Conservation (phyloP, 78 protist genomes). For the Dictyostelium discoideum region dicty_2.7 NC_007090.3:4396001-4396500, state of each 20-base stretch:
- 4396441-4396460: not conserved
- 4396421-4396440: not conserved
- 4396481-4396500: not conserved
- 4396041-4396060: not conserved
- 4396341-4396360: constrained; percentile 18
- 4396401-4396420: not conserved
- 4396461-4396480: not conserved
- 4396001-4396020: not conserved
- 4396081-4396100: constrained; percentile 64
- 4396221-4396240: not conserved
- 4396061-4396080: constrained; percentile 30
- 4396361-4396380: constrained; percentile 29
- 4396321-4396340: not conserved
- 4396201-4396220: not conserved
- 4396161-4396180: not conserved
- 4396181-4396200: not conserved
- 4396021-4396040: not conserved
- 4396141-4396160: constrained; percentile 31
- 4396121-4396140: constrained; percentile 24
- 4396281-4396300: constrained; percentile 3
- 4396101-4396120: constrained; percentile 78
- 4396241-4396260: not conserved
- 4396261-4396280: not conserved
- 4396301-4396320: not conserved
- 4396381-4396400: not conserved